Conservation (phyloP, 176 grass and related monocot genomes). For the Aegilops tauschii region DNA sequence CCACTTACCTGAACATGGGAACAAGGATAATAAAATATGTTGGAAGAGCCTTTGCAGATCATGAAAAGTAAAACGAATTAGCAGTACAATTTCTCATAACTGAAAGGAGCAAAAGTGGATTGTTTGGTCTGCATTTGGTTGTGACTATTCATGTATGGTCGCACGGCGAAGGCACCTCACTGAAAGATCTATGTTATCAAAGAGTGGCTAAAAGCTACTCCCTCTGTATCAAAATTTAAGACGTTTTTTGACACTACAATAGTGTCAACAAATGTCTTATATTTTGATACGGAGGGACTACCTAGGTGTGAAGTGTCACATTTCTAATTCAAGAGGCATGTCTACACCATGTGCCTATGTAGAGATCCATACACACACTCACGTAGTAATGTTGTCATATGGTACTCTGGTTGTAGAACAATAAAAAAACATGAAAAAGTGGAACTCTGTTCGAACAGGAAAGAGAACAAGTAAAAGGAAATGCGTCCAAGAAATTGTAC, state of each 20-base stretch:
- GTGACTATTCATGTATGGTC: background rate
- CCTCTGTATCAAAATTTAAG: too few species aligned
- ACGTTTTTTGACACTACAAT: too few species aligned
- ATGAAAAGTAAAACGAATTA: background rate
- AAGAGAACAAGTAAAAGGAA: background rate
- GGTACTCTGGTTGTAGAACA: background rate
- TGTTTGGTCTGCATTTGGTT: background rate
- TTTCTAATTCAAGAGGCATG: background rate
- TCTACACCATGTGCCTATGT: background rate
- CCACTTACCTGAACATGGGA: slow-evolving; percentile 56
- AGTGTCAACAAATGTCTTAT: too few species aligned
- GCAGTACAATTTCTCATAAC: background rate
- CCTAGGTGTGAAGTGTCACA: background rate
- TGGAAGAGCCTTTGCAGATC: background rate
- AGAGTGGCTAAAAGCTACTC: background rate
- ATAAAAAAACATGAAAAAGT: background rate
- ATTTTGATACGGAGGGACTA: too few species aligned
- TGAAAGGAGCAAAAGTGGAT: background rate
- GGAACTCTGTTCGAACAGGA: background rate
- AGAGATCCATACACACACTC: background rate
- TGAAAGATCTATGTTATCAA: background rate
- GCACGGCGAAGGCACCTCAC: background rate
- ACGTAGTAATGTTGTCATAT: background rate
- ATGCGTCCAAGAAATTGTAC: background rate
- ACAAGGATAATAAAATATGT: slow-evolving; percentile 3